Evolutionary conservation across 768 basidiomycete species (phyloP).

Genomic region (Chiua virens): DNA sequence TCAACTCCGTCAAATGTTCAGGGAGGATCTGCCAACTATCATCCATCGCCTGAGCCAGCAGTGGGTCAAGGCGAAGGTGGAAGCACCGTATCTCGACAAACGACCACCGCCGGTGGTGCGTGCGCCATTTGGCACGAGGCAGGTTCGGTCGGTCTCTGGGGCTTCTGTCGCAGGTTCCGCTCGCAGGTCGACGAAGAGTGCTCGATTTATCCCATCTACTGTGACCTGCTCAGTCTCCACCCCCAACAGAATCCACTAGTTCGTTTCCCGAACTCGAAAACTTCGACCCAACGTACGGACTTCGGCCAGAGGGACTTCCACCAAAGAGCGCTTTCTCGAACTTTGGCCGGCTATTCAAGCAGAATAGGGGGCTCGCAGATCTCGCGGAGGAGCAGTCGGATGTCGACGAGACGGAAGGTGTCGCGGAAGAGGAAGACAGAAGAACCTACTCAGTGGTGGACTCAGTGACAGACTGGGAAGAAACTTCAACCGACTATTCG

Average conservation of each 20-base stretch:
- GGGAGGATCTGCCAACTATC: constrained; percentile 94
- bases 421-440: constrained; percentile 35
- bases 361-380: constrained; percentile 72
- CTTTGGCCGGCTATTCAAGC: constrained; percentile 72
- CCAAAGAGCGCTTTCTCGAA: constrained; percentile 77
- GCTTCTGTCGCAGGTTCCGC: constrained; percentile 37
- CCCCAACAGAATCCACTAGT: constrained; percentile 23
- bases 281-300: constrained; percentile 94
- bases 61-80: constrained; percentile 93
- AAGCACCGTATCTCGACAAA: constrained; percentile 81
- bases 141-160: constrained; percentile 43
- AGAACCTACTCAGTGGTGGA: constrained; percentile 62
- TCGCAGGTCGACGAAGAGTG: constrained; percentile 24
- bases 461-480: constrained; percentile 73
- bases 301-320: constrained; percentile 89
- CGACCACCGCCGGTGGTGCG: constrained; percentile 38
- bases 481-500: constrained; percentile 46
- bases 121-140: constrained; percentile 36
- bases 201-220: constrained; percentile 18
- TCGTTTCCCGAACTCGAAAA: constrained; percentile 62
- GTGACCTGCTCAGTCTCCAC: constrained; percentile 15
- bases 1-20: constrained; percentile 96
- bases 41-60: constrained; percentile 95
- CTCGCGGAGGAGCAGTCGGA: constrained; percentile 65
- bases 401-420: constrained; percentile 39